These are phyloP conservation scores for Diaporthe vexans DNA, from an alignment of 2,329 filamentous ascomycete genomes.

Conservation along the genomic window DNA sequence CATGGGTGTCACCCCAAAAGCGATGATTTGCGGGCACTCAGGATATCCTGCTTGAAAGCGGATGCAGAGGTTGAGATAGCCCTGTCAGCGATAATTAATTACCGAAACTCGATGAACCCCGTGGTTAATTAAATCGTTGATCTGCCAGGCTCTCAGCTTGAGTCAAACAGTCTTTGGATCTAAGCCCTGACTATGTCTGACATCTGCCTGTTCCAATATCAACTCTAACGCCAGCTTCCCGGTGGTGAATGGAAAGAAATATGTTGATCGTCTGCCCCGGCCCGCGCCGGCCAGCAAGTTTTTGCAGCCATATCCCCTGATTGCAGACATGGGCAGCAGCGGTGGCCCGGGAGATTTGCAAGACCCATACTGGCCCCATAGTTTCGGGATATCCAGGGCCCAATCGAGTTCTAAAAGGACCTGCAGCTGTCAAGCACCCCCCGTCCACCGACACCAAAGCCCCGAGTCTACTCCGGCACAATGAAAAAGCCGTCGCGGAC, in stretches of 20 bases:
- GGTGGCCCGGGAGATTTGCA: conserved; percentile 21
- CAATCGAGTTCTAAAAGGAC: background rate
- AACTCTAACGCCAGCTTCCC: background rate
- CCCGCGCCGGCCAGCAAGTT: background rate
- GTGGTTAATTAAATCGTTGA: background rate
- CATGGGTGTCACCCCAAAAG: background rate
- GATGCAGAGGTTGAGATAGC: too few relatives aligned
- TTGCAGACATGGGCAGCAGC: background rate
- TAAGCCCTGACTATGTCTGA: background rate
- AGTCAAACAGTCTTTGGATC: background rate
- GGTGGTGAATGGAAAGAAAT: background rate
- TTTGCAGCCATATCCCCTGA: background rate
- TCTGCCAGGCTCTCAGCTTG: background rate
- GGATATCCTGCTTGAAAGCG: background rate
- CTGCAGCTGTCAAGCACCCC: background rate
- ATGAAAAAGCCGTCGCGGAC: background rate
- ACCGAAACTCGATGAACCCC: background rate
- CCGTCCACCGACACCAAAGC: background rate
- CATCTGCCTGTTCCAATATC: background rate
- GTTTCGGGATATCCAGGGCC: background rate
- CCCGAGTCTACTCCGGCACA: background rate
- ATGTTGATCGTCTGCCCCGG: background rate
- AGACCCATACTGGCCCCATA: background rate
- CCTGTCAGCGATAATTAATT: background rate
- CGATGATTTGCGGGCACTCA: conserved; percentile 1